Conservation (phyloP, 2,329 filamentous ascomycete genomes). For the Helotiales sp. region DNA sequence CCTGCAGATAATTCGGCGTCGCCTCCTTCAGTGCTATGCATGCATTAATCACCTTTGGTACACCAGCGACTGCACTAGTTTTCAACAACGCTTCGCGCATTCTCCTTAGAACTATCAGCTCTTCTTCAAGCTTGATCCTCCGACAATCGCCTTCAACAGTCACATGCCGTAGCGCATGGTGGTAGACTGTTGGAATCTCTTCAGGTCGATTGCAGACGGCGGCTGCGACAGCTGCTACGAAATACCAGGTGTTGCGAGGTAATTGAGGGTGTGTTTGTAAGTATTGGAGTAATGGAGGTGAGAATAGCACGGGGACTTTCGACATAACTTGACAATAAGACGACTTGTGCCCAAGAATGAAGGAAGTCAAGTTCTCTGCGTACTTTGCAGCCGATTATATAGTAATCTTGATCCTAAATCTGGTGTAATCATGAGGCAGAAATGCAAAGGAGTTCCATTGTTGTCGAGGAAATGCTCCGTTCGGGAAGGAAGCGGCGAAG, state of each 20-base stretch:
- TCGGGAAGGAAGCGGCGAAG: background rate
- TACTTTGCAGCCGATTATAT: background rate
- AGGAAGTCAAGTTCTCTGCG: background rate
- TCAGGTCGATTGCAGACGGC: constrained; percentile 49
- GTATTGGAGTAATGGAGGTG: constrained; percentile 42
- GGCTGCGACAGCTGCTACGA: constrained; percentile 46
- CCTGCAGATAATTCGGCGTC: constrained; percentile 44
- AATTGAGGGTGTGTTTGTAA: constrained; percentile 43
- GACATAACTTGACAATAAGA: background rate
- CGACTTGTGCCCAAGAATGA: background rate
- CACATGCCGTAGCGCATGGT: constrained; percentile 40
- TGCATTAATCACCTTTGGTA: constrained; percentile 55
- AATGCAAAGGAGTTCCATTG: background rate
- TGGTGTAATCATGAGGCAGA: background rate
- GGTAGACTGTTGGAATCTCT: constrained; percentile 47
- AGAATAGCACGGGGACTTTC: constrained; percentile 35
- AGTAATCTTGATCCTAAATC: background rate
- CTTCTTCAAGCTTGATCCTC: constrained; percentile 11
- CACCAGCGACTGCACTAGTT: constrained; percentile 46
- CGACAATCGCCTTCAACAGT: constrained; percentile 26
- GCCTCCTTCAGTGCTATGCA: constrained; percentile 45
- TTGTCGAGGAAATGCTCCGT: background rate
- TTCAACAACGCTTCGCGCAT: constrained; percentile 52
- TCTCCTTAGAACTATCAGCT: constrained; percentile 45
- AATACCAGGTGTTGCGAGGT: constrained; percentile 49